Evolutionary conservation across 805 yeast species (phyloP), one percentile per base, ranked within the genome.

Genomic region (Cyberlindnera misumaiensis): DNA sequence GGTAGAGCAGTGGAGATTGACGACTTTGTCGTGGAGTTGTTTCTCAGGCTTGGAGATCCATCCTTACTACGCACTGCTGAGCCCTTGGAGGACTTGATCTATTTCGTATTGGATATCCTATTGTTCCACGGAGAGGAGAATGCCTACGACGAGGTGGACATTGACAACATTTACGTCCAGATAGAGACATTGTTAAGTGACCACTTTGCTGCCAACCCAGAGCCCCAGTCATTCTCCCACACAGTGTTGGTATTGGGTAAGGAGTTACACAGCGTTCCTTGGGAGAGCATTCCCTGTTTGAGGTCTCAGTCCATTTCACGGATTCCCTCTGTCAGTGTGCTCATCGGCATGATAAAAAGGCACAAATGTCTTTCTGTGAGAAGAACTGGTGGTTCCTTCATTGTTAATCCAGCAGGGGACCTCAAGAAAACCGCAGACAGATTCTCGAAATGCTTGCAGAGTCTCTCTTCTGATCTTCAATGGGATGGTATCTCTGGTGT

Each of bases 371-470:
- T 50, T 46, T 46, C 56, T 25, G 38, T 56, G 34, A 39, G 53
- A 31, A 41, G 54, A 30, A 40, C 46, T 3, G 55, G 49, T n/a
- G 76, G 82, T 0, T 71, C 73, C 22, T 83, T 80, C 59, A 58
- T 93, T 14, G 62, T 93, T 16, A 89, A 93, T 49, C 97, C 98
- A 0, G 80, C 79, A 0, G 79, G 80, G 4, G 97, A 93, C 55
- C 67, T 93, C 36, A 53, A 49, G 11, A 67, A 76, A 45, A 86
- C 97, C 0, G 86, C 86, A 52, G 58, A 58, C 2, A 63, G 67
- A 32, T 80, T 86, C 47, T 67, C 64, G 33, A 57, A 62, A 0
- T 56, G 60, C 8, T 74, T 85, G 39, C 34, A 45, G 3, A 34
- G 52, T 13, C 43, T 62, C 2, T 46, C 56, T 14, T 52, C 38